A percentile compares a stretch with the other conserved stretches of the same genome.
These are phyloP conservation scores for Coemansia furcata DNA, from an alignment of 192 early-diverging fungal genomes.

Conservation along the genomic window DNA sequence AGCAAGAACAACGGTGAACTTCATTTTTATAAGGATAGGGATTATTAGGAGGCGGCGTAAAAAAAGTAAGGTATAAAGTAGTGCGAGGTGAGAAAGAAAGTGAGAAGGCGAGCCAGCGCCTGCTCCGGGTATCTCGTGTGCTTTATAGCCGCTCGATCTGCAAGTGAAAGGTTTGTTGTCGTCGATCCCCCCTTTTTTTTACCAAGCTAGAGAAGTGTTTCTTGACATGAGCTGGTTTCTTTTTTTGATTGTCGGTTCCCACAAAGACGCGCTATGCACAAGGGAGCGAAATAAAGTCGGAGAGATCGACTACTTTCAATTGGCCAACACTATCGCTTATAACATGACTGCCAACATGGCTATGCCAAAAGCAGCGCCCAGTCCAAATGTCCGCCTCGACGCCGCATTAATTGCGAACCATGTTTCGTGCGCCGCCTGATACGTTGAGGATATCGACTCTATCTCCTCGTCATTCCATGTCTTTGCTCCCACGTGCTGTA, in stretches of 20 bases:
- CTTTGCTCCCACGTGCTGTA: constrained; percentile 13
- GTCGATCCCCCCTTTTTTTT: neutral
- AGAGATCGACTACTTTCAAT: no score
- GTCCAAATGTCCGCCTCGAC: neutral
- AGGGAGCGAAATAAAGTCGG: no score
- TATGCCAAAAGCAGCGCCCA: neutral
- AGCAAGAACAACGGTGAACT: constrained; percentile 20
- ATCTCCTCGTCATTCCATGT: constrained; percentile 25
- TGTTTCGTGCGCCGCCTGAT: constrained; percentile 10
- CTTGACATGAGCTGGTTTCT: neutral
- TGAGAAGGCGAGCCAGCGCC: neutral
- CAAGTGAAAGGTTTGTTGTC: neutral
- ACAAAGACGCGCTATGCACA: no score
- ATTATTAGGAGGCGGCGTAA: neutral
- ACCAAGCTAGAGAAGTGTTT: no score
- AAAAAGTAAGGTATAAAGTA: neutral
- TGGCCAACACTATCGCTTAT: no score
- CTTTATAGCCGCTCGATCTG: neutral
- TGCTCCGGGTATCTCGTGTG: neutral
- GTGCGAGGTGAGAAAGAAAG: neutral
- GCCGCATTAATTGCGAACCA: neutral
- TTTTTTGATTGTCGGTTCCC: neutral
- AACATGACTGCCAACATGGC: neutral
- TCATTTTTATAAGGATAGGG: constrained; percentile 20
- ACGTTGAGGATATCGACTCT: constrained; percentile 6